A percentile compares a stretch with the other conserved stretches of the same genome.
These are phyloP conservation scores for Pelargonium australe DNA, from an alignment of 441 rosid species.

Conservation along the genomic window DNA sequence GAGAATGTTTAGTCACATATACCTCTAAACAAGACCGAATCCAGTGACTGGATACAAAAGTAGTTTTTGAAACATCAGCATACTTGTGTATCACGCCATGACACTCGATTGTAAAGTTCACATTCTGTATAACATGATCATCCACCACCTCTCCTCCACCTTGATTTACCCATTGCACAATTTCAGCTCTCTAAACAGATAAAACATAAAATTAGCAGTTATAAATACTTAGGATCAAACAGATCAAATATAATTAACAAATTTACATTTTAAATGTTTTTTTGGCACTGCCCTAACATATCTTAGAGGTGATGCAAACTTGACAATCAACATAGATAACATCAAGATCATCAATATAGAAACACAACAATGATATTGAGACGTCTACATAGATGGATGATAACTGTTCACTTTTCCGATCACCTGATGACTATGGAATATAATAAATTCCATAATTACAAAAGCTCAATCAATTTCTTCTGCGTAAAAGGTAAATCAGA, in stretches of 20 bases:
- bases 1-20: conserved; percentile 13
- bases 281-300: neutral
- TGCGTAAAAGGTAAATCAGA: neutral
- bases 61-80: conserved; percentile 30
- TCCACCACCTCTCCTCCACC: conserved; percentile 76
- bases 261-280: neutral
- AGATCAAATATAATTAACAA: neutral
- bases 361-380: neutral
- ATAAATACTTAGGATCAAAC: neutral
- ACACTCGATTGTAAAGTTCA: conserved; percentile 64
- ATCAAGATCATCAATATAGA: neutral
- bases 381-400: neutral
- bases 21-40: conserved; percentile 92
- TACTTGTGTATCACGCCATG: conserved; percentile 52
- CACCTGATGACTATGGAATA: neutral
- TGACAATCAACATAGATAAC: conserved; percentile 8
- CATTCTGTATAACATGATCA: conserved; percentile 33
- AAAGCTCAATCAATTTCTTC: neutral
- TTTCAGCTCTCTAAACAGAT: conserved; percentile 62
- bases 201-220: neutral
- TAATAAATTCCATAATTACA: neutral
- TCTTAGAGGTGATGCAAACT: conserved; percentile 3
- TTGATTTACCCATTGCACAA: conserved; percentile 81
- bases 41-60: conserved; percentile 91
- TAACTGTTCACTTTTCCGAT: neutral